phyloP scores from a whole-genome alignment of 371 early-diverging fungal genomes.

The Dentiscutata heterogama region DNA sequence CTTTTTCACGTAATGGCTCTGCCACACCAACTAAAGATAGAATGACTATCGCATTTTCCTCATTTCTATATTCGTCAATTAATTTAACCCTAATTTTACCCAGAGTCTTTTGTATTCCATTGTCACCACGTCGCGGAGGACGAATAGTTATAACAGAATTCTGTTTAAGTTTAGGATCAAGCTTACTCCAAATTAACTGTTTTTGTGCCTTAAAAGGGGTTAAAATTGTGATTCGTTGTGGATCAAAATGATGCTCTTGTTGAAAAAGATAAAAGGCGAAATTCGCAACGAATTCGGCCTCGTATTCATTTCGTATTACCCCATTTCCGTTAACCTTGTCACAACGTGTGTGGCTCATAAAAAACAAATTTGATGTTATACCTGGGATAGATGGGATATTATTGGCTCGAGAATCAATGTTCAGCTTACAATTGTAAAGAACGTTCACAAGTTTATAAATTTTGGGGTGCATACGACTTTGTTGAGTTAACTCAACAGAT shows the following conservation, averaged over 20 bases:
- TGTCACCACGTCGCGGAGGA: neutral
- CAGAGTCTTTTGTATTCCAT: neutral
- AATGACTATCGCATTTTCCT: slow-evolving; percentile 6
- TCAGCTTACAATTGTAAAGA: neutral
- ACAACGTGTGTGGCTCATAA: neutral
- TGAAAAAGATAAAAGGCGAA: slow-evolving; percentile 39
- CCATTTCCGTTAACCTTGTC: neutral
- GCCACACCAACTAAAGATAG: slow-evolving; percentile 4
- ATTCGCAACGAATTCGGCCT: slow-evolving; percentile 5
- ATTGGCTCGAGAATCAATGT: too few relatives aligned
- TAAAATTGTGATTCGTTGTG: slow-evolving; percentile 17
- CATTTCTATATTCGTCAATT: slow-evolving; percentile 19
- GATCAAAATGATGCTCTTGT: neutral
- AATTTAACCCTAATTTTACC: neutral
- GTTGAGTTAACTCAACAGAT: neutral
- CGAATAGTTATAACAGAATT: neutral
- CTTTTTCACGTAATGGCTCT: slow-evolving; percentile 10
- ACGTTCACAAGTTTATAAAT: slow-evolving; percentile 4
- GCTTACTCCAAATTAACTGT: neutral
- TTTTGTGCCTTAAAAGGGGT: slow-evolving; percentile 22
- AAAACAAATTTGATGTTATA: neutral
- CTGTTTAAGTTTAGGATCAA: slow-evolving; percentile 5
- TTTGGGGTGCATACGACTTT: slow-evolving; percentile 8
- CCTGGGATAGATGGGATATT: neutral
- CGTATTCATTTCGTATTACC: neutral